Percentiles rank a stretch among this genome's conserved stretches.
Evolutionary conservation across 495 filamentous ascomycete genomes (phyloP).

Genomic region (Podospora anserina): DNA sequence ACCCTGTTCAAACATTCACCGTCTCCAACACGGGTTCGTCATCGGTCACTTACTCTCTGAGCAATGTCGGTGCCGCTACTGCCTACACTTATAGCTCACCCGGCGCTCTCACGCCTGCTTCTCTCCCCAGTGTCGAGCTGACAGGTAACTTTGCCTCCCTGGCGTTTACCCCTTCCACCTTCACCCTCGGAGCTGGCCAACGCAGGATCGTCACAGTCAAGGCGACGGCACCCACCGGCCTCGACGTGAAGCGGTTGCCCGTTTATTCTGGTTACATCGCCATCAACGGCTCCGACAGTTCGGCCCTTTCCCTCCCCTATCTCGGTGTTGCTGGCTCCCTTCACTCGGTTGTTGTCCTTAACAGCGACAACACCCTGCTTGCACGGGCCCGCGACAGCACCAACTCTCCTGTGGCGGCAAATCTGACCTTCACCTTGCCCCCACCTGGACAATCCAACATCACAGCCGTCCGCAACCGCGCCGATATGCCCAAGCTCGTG

Average conservation of each 20-base stretch:
- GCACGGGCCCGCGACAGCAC: conserved; percentile 34
- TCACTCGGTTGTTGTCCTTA: conserved; percentile 38
- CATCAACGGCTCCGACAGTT: conserved; percentile 49
- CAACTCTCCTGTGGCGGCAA: conserved; percentile 31
- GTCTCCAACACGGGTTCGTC: conserved; percentile 51
- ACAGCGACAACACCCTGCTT: conserved; percentile 33
- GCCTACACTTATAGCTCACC: conserved; percentile 41
- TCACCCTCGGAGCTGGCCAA: conserved; percentile 38
- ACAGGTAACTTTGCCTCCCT: conserved; percentile 37
- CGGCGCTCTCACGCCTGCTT: conserved; percentile 29
- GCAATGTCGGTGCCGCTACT: conserved; percentile 42
- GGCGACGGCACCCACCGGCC: conserved; percentile 38
- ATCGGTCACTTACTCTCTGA: conserved; percentile 47
- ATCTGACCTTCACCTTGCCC: conserved; percentile 42
- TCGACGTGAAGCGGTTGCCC: conserved; percentile 43
- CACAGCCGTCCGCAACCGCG: conserved; percentile 31
- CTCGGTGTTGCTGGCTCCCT: conserved; percentile 49
- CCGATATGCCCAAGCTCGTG: conserved; percentile 29
- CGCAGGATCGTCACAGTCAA: conserved; percentile 42
- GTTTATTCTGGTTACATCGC: conserved; percentile 54
- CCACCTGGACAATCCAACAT: conserved; percentile 34
- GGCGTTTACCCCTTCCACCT: conserved; percentile 27
- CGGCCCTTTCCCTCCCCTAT: conserved; percentile 49
- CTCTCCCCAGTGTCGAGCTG: conserved; percentile 43
- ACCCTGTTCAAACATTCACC: conserved; percentile 45